Evolutionary conservation across 805 yeast species (phyloP).

Genomic region (Brettanomyces anomalus): DNA sequence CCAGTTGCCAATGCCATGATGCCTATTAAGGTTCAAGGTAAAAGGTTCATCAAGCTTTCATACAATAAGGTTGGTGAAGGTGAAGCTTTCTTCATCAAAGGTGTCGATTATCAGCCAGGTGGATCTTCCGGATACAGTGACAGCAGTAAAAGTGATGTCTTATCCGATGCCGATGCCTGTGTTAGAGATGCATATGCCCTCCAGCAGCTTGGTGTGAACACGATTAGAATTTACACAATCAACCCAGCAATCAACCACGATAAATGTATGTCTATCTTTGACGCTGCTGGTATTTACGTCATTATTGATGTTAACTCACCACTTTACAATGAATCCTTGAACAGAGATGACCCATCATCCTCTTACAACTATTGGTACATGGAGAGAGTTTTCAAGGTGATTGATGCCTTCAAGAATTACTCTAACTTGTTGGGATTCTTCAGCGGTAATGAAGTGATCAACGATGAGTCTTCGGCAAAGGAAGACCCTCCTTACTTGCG

Average conservation of each 20-base stretch:
- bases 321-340: slow-evolving; percentile 51
- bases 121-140: slow-evolving; percentile 60
- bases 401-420: slow-evolving; percentile 76
- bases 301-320: slow-evolving; percentile 82
- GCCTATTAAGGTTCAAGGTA: slow-evolving; percentile 48
- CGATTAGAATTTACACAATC: slow-evolving; percentile 73
- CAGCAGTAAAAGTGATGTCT: slow-evolving; percentile 43
- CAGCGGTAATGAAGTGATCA: slow-evolving; percentile 87
- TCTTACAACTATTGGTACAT: slow-evolving; percentile 66
- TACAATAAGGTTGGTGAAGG: slow-evolving; percentile 28
- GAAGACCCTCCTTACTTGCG: slow-evolving; percentile 72
- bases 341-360: slow-evolving; percentile 61
- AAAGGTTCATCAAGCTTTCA: slow-evolving; percentile 51
- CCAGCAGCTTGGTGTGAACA: slow-evolving; percentile 71
- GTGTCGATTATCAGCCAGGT: slow-evolving; percentile 91
- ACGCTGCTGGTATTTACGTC: slow-evolving; percentile 86
- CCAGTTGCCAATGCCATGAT: slow-evolving; percentile 33
- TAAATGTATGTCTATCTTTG: slow-evolving; percentile 83
- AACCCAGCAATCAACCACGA: slow-evolving; percentile 84
- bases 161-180: slow-evolving; percentile 62
- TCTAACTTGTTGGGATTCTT: slow-evolving; percentile 84
- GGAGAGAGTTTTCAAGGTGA: slow-evolving; percentile 72
- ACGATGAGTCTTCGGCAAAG: slow-evolving; percentile 56
- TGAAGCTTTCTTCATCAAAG: slow-evolving; percentile 68
- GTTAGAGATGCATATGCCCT: slow-evolving; percentile 72